A percentile compares a stretch with the other conserved stretches of the same genome.
Conservation (phyloP, 495 filamentous ascomycete genomes). For the Sphaerosporella brunnea region DNA sequence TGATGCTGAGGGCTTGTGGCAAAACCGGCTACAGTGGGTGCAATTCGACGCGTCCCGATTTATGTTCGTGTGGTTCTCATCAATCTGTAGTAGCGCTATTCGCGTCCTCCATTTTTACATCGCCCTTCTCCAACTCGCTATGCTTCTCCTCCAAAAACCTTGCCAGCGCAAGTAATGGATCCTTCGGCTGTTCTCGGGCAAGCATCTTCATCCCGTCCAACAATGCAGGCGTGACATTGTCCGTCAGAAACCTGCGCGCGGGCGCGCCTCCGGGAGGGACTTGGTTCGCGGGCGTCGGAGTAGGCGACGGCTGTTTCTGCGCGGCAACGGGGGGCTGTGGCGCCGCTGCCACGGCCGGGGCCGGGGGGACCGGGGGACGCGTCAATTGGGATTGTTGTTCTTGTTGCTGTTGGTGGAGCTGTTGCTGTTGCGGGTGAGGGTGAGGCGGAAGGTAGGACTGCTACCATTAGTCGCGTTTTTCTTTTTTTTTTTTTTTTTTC, state of each 20-base stretch:
- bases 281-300: conserved; percentile 32
- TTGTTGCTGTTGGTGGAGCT: neutral
- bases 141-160: conserved; percentile 74
- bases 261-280: conserved; percentile 57
- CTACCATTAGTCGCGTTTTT: neutral
- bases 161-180: conserved; percentile 68
- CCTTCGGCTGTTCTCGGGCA: conserved; percentile 63
- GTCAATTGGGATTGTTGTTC: neutral
- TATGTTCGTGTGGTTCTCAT: too few relatives aligned
- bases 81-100: too few relatives aligned
- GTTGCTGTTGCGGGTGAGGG: neutral
- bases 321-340: neutral
- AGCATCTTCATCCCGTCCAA: conserved; percentile 86
- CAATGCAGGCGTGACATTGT: conserved; percentile 65
- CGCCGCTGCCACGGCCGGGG: neutral
- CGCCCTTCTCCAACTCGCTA: conserved; percentile 46
- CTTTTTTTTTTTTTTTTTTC: too few relatives aligned
- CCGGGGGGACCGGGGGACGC: neutral
- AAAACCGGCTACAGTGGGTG: too few relatives aligned
- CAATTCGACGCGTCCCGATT: too few relatives aligned
- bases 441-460: neutral
- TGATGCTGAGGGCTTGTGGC: too few relatives aligned
- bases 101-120: conserved; percentile 17
- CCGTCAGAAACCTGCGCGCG: conserved; percentile 73
- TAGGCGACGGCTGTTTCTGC: conserved; percentile 8